Evolutionary conservation across 176 grass and related monocot genomes (phyloP), one percentile per base, ranked within the genome.

Genomic region (Rhynchospora tenuis): DNA sequence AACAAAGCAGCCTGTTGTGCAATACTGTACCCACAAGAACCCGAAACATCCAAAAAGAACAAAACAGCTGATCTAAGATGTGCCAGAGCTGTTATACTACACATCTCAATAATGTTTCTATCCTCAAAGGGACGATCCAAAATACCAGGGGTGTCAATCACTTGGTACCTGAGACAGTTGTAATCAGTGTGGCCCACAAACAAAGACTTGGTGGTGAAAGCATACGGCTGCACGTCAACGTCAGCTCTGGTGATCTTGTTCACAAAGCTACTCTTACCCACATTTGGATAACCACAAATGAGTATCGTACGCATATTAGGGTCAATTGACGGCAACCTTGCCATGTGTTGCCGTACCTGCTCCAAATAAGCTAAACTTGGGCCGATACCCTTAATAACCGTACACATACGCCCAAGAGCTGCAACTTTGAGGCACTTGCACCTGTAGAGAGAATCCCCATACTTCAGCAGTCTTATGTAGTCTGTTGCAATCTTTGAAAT

Each of bases 51-150:
- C 47, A 88, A 79, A 58, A 88, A 84, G 75, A 85, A 88, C 11
- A 88, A 69, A 56, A 88, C 87, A 3, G 87, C 87, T 47, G 87
- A 70, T 59, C 77, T 85, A 16, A 88, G 62, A 31, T 88, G 87
- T 6, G 87, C 87, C 29, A 88, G 17, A n/a, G 87, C 87, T 1
- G 87, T 88, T 51, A 88, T 88, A 54, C 87, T 88, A 78, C 87
- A 88, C 87, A 88, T 88, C 61, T 88, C 87, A 54, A 88, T 88
- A 43, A 88, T 88, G 51, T 88, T 88, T 52, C 87, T 85, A 28
- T 88, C 87, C 51, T 88, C 87, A 65, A 88, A 85, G 12, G 87
- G 87, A 3, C 87, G 75, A 19, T 88, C 87, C 22, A 88, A 78
- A 73, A 88, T 88, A 26, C 87, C 87, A 63, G 87, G 87, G 13